Conservation (phyloP, 805 yeast species). For the Lachancea sp. region DNA sequence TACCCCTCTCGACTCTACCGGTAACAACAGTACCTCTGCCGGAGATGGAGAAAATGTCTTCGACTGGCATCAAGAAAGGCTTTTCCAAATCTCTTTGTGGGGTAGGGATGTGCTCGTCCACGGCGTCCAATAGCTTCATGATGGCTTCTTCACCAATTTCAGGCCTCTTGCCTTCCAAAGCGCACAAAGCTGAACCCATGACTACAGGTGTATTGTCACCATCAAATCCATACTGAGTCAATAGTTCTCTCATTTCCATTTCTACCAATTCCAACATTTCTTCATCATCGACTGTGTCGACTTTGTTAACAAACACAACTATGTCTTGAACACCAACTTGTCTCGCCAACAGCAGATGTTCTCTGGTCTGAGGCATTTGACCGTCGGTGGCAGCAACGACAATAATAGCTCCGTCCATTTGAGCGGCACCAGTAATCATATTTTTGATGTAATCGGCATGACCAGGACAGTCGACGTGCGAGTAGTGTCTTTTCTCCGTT, state of each 20-base stretch:
- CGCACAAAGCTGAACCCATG: slow-evolving; percentile 98
- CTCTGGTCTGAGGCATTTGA: slow-evolving; percentile 99
- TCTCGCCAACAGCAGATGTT: slow-evolving; percentile 95
- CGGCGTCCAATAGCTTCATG: slow-evolving; percentile 76
- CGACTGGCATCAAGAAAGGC: slow-evolving; percentile 95
- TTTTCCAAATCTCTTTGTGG: slow-evolving; percentile 94
- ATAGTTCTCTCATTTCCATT: slow-evolving; percentile 99
- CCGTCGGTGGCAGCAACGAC: slow-evolving; percentile 99
- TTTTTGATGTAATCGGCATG: slow-evolving; percentile 98
- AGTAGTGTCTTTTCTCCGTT: slow-evolving; percentile 90
- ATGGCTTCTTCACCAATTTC: slow-evolving; percentile 90
- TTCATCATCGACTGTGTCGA: slow-evolving; percentile 95
- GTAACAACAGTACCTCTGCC: slow-evolving; percentile 99
- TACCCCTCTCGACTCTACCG: slow-evolving; percentile 98
- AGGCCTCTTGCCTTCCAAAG: slow-evolving; percentile 79
- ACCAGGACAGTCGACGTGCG: slow-evolving; percentile 98
- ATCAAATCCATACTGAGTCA: slow-evolving; percentile 87
- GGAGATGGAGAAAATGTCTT: slow-evolving; percentile 94
- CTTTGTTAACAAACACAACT: slow-evolving; percentile 97
- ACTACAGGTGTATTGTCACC: slow-evolving; percentile 97
- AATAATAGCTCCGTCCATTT: slow-evolving; percentile 99
- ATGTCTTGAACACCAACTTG: slow-evolving; percentile 98
- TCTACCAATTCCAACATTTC: slow-evolving; percentile 99
- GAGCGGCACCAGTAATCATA: slow-evolving; percentile 99
- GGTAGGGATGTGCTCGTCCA: slow-evolving; percentile 92